Percentiles rank a stretch among this genome's conserved stretches.
These are phyloP conservation scores for Chaetoscypha palmicola DNA, from an alignment of 2,329 filamentous ascomycete genomes.

Conservation along the genomic window DNA sequence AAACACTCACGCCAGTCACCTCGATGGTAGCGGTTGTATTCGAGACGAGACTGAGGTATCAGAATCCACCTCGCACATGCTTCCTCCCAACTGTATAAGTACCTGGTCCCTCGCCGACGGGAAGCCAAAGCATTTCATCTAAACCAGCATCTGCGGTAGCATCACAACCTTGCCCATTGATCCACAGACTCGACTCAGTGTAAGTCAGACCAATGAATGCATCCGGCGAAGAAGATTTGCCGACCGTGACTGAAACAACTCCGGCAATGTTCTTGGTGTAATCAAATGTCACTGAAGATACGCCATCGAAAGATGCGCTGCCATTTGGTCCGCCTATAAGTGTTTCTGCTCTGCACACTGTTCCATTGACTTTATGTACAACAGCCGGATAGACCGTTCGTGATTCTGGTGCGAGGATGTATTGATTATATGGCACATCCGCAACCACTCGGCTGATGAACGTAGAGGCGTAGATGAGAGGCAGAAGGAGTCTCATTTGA, in stretches of 20 bases:
- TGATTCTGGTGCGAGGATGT: constrained; percentile 31
- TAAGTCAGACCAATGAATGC: constrained; percentile 36
- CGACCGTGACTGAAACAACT: constrained; percentile 32
- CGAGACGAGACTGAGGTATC: constrained; percentile 43
- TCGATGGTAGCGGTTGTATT: constrained; percentile 21
- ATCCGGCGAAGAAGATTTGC: constrained; percentile 17
- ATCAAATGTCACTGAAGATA: constrained; percentile 34
- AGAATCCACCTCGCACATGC: constrained; percentile 43
- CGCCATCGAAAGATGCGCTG: constrained; percentile 20
- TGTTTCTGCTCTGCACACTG: constrained; percentile 23
- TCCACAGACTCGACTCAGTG: constrained; percentile 39
- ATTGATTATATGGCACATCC: constrained; percentile 30
- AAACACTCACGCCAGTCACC: constrained; percentile 28
- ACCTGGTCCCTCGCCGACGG: constrained; percentile 30
- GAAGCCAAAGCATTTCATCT: constrained; percentile 43
- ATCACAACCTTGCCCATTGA: constrained; percentile 39
- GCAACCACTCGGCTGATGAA: too few species aligned
- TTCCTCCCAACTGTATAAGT: constrained; percentile 36
- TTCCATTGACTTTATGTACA: constrained; percentile 29
- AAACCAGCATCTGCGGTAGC: constrained; percentile 39
- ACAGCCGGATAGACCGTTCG: constrained; percentile 25
- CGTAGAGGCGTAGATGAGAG: too few species aligned
- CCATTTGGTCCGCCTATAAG: constrained; percentile 6
- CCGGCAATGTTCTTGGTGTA: constrained; percentile 36
- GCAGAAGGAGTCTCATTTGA: too few species aligned